Percentiles rank a stretch among this genome's conserved stretches.
Evolutionary conservation across 2,329 filamentous ascomycete genomes (phyloP).

Genomic region (Xylariaceae sp.): DNA sequence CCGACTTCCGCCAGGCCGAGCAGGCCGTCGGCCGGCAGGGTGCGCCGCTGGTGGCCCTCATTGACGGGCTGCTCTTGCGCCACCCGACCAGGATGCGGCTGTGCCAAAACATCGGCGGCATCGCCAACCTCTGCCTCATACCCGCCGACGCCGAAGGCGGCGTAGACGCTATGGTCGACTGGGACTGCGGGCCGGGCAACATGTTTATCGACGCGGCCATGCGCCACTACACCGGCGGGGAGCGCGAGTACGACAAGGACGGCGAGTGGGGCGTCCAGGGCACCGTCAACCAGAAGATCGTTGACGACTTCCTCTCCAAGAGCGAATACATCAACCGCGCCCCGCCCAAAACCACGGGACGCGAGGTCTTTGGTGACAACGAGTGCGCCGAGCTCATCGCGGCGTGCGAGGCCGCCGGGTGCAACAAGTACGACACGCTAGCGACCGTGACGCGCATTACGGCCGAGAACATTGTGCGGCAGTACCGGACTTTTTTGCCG

Average conservation of each 20-base stretch:
- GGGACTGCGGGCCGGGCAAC: conserved; percentile 63
- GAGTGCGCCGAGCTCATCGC: conserved; percentile 58
- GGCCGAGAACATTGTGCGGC: conserved; percentile 60
- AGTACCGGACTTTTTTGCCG: conserved; percentile 55
- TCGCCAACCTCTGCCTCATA: conserved; percentile 66
- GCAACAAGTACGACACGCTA: conserved; percentile 58
- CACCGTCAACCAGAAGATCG: conserved; percentile 55
- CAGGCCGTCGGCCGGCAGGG: conserved; percentile 62
- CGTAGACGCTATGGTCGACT: conserved; percentile 51
- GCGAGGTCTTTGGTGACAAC: conserved; percentile 65
- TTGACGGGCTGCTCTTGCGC: conserved; percentile 61
- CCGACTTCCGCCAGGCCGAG: conserved; percentile 63
- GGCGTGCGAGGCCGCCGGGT: conserved; percentile 50
- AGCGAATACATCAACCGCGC: conserved; percentile 57
- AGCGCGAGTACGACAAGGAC: conserved; percentile 56
- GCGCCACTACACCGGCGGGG: conserved; percentile 58
- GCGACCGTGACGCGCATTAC: conserved; percentile 66
- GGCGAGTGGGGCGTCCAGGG: conserved; percentile 57
- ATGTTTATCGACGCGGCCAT: conserved; percentile 62
- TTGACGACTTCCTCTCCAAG: conserved; percentile 54
- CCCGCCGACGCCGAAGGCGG: conserved; percentile 51
- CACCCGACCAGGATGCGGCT: conserved; percentile 62
- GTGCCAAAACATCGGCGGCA: conserved; percentile 67
- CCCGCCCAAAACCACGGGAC: conserved; percentile 63
- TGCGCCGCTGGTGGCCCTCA: conserved; percentile 62